These are phyloP conservation scores for Pleurotus eryngii DNA, from an alignment of 768 basidiomycete genomes.

Conservation along the genomic window DNA sequence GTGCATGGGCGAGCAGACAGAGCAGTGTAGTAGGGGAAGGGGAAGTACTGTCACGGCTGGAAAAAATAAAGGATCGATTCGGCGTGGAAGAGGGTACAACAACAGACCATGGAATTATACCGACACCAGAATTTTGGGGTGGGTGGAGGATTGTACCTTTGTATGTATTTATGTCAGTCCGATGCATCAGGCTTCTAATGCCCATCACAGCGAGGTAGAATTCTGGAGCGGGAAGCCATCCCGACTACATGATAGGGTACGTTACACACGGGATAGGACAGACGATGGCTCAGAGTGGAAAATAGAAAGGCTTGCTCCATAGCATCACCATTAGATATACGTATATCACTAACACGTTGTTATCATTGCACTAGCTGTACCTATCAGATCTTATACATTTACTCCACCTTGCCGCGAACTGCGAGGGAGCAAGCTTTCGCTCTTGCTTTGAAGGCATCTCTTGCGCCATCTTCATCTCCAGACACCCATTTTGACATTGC, in stretches of 20 bases:
- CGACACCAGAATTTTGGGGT: constrained; percentile 91
- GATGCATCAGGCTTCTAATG: constrained; percentile 6
- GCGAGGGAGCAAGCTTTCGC: constrained; percentile 41
- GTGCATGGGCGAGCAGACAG: constrained; percentile 94
- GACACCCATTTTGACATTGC: constrained; percentile 43
- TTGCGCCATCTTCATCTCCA: constrained; percentile 39
- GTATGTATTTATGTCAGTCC: constrained; percentile 41
- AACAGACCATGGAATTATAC: constrained; percentile 50
- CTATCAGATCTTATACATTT: neutral
- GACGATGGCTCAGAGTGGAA: constrained; percentile 63
- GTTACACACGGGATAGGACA: constrained; percentile 58
- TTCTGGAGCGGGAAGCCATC: constrained; percentile 99
- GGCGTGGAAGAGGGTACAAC: constrained; percentile 30
- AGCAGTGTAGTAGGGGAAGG: constrained; percentile 75
- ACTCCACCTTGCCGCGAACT: constrained; percentile 29
- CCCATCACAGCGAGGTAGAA: constrained; percentile 74
- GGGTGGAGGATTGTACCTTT: constrained; percentile 93
- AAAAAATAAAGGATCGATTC: constrained; percentile 58
- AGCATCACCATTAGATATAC: constrained; percentile 12
- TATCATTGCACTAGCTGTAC: too few relatives aligned
- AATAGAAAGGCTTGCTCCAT: constrained; percentile 79
- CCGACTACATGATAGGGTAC: constrained; percentile 86
- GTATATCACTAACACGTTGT: too few relatives aligned
- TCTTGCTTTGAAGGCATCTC: constrained; percentile 37
- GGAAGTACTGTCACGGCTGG: constrained; percentile 59